Percentiles rank a stretch among this genome's conserved stretches.
Evolutionary conservation across 129 eudicot species (phyloP).

Genomic region (Chrysanthemum seticuspe): DNA sequence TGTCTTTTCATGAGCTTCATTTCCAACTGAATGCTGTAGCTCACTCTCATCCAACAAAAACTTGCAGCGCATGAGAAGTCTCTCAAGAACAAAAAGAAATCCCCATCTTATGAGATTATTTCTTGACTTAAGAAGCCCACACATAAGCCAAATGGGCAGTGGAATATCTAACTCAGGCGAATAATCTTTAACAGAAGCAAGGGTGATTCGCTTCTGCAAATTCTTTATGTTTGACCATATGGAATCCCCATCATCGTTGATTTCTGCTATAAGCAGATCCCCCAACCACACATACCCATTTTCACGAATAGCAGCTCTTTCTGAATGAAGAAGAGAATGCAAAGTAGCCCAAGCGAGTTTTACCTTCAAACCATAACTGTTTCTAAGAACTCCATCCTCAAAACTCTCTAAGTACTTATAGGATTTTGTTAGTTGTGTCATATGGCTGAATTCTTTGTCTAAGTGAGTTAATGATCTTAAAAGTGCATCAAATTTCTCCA

Average conservation of each 20-base stretch:
- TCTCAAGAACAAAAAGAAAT: slow-evolving; percentile 79
- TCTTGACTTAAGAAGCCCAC: slow-evolving; percentile 90
- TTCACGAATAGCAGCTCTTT: slow-evolving; percentile 67
- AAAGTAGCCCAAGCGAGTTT: slow-evolving; percentile 92
- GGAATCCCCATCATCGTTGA: slow-evolving; percentile 57
- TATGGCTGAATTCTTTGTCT: slow-evolving; percentile 70
- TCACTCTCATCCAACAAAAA: slow-evolving; percentile 86
- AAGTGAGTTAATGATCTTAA: slow-evolving; percentile 74
- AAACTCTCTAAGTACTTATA: slow-evolving; percentile 62
- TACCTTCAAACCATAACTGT: slow-evolving; percentile 52
- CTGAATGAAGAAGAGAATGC: slow-evolving; percentile 96
- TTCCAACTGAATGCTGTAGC: slow-evolving; percentile 50
- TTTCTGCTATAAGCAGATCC: slow-evolving; percentile 83
- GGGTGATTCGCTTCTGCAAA: slow-evolving; percentile 61
- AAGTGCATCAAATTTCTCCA: slow-evolving; percentile 69
- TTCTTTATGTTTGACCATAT: slow-evolving; percentile 69
- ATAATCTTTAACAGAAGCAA: slow-evolving; percentile 73
- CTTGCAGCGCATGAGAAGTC: slow-evolving; percentile 88
- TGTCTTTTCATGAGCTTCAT: slow-evolving; percentile 53
- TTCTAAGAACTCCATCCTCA: slow-evolving; percentile 51
- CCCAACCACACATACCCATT: slow-evolving; percentile 97
- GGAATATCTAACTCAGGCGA: slow-evolving; percentile 70
- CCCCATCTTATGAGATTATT: slow-evolving; percentile 86
- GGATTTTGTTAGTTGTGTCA: slow-evolving; percentile 71
- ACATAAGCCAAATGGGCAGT: slow-evolving; percentile 86